Percentiles rank a stretch among this genome's conserved stretches.
These are phyloP conservation scores for Symmetrospora coprosmae DNA, from an alignment of 768 basidiomycete genomes.

Conservation along the genomic window DNA sequence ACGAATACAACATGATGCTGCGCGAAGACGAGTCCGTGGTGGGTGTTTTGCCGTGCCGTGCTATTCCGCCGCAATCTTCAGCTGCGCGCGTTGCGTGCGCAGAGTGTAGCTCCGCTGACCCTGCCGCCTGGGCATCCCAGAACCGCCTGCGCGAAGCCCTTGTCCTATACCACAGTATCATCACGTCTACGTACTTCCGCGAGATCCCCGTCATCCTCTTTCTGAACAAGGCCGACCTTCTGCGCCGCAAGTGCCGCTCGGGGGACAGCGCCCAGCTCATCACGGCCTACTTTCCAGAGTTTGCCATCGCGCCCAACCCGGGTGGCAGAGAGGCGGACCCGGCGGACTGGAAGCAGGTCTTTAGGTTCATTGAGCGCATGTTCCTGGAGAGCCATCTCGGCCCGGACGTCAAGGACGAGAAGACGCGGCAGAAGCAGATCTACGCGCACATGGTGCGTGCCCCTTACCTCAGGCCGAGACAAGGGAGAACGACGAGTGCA, in stretches of 20 bases:
- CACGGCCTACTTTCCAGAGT: slow-evolving; percentile 81
- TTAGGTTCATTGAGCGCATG: slow-evolving; percentile 12
- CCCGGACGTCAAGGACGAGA: slow-evolving; percentile 75
- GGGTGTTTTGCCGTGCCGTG: slow-evolving; percentile 36
- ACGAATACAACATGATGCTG: slow-evolving; percentile 93
- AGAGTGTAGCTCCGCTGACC: too few relatives aligned
- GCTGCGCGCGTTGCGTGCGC: too few relatives aligned
- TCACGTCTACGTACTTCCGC: slow-evolving; percentile 92
- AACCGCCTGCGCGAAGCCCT: slow-evolving; percentile 97
- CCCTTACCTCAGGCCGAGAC: neutral
- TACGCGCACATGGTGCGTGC: slow-evolving; percentile 34
- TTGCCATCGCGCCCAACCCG: too few relatives aligned
- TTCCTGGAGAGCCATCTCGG: slow-evolving; percentile 38
- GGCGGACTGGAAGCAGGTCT: slow-evolving; percentile 15
- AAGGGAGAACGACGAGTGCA: neutral
- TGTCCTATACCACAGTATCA: slow-evolving; percentile 93
- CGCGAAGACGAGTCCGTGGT: slow-evolving; percentile 59
- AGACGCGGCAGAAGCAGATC: slow-evolving; percentile 50
- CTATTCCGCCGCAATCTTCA: neutral
- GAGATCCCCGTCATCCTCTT: slow-evolving; percentile 69
- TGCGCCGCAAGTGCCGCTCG: slow-evolving; percentile 36
- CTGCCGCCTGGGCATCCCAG: too few relatives aligned
- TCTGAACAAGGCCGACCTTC: slow-evolving; percentile 22
- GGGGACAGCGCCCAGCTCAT: slow-evolving; percentile 76
- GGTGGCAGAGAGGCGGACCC: too few relatives aligned